phyloP scores from a whole-genome alignment of 805 yeast species.

The Lipomyces starkeyi region DNA sequence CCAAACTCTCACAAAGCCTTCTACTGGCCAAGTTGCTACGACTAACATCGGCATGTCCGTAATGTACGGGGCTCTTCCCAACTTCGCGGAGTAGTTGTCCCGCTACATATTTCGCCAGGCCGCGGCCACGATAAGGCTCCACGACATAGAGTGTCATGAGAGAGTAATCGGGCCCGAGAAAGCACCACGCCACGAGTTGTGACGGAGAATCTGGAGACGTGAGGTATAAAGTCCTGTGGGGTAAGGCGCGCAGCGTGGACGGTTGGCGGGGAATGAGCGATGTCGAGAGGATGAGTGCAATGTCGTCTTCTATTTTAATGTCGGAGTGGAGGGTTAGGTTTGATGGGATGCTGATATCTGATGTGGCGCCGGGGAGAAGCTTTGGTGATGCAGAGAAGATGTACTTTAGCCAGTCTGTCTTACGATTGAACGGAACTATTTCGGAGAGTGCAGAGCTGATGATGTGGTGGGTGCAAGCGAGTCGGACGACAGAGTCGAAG shows the following conservation, averaged over 20 bases:
- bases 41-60: not conserved
- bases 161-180: not conserved
- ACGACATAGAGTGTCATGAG: not conserved
- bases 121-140: not conserved
- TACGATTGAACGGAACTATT: not conserved
- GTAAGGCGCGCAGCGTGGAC: not conserved
- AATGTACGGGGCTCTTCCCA: not conserved
- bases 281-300: not conserved
- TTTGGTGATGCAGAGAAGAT: not conserved
- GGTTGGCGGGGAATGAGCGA: not conserved
- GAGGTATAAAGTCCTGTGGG: not conserved
- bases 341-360: not conserved
- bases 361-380: not conserved
- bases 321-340: not conserved
- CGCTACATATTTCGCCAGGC: not conserved
- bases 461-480: not conserved
- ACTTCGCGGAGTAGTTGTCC: not conserved
- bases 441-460: not conserved
- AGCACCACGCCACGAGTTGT: not conserved
- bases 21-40: not conserved
- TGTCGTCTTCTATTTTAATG: not conserved
- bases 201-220: not conserved
- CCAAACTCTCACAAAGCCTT: not conserved
- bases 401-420: not conserved
- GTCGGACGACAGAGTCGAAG: not conserved